phyloP scores from a whole-genome alignment of 2,329 filamentous ascomycete genomes.

The Aureobasidium namibiae region DNA sequence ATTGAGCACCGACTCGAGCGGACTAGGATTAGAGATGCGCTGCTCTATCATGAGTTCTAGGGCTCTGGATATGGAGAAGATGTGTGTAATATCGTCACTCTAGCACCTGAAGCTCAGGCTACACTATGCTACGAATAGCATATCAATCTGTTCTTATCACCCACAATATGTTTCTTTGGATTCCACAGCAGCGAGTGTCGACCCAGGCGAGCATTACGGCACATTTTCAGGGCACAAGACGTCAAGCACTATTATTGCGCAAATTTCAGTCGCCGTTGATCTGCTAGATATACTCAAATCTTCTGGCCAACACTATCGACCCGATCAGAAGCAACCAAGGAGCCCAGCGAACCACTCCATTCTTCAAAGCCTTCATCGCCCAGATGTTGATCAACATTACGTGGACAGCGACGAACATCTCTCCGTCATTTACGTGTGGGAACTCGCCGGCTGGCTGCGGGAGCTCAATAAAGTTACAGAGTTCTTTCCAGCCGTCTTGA shows the following conservation, averaged over 20 bases:
- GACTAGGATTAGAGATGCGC: background rate
- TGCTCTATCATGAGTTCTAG: background rate
- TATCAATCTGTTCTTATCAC: background rate
- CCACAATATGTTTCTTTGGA: background rate
- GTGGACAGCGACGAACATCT: background rate
- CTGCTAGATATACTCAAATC: background rate
- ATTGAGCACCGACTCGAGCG: background rate
- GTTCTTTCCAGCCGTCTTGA: constrained; percentile 42
- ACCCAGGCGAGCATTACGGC: background rate
- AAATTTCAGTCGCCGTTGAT: background rate
- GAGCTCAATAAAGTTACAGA: constrained; percentile 46
- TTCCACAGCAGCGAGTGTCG: background rate
- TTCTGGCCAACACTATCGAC: background rate
- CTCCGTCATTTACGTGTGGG: background rate
- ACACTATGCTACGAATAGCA: background rate
- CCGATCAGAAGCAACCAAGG: background rate
- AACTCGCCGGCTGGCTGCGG: constrained; percentile 36
- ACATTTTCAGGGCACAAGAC: background rate
- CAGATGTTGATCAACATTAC: constrained; percentile 1
- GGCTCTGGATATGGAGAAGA: background rate
- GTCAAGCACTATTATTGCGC: background rate
- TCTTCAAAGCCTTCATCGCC: background rate
- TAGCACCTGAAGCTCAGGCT: no score
- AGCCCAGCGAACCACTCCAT: background rate
- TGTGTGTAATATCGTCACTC: background rate